Percentiles rank a stretch among this genome's conserved stretches.
phyloP scores from a whole-genome alignment of 2,329 filamentous ascomycete genomes.

The Metarhizium anisopliae region DNA sequence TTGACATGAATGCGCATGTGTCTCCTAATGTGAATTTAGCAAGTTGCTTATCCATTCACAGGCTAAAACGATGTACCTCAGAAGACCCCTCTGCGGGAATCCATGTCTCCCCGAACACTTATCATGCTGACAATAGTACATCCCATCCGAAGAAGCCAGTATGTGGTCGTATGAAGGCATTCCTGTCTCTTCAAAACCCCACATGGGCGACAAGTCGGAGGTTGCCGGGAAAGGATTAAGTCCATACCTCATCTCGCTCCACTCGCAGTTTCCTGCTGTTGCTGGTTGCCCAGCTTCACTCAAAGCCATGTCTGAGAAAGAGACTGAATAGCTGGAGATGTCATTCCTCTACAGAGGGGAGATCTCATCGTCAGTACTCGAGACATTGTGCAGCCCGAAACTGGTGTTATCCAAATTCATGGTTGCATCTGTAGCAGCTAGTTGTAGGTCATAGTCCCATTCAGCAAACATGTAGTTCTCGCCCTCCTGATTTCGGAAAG shows the following conservation, averaged over 20 bases:
- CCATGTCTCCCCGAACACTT: not conserved
- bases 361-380: not conserved
- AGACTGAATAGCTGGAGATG: not conserved
- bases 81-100: not conserved
- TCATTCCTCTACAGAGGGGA: not conserved
- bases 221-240: not conserved
- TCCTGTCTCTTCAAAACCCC: not conserved
- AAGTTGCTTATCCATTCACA: too few relatives aligned
- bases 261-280: not conserved
- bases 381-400: not conserved
- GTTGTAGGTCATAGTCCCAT: not conserved
- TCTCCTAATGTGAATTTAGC: not conserved
- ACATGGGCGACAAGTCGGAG: not conserved
- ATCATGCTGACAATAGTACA: not conserved
- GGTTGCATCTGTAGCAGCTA: not conserved
- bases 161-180: slow-evolving; percentile 1
- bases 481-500: not conserved
- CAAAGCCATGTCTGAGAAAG: not conserved
- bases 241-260: not conserved
- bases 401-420: not conserved
- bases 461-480: not conserved
- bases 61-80: too few relatives aligned
- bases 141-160: not conserved
- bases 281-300: not conserved
- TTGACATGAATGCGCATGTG: slow-evolving; percentile 1